These are phyloP conservation scores for Dorcoceras hygrometricum DNA, from an alignment of 257 asterid species.

Conservation along the genomic window DNA sequence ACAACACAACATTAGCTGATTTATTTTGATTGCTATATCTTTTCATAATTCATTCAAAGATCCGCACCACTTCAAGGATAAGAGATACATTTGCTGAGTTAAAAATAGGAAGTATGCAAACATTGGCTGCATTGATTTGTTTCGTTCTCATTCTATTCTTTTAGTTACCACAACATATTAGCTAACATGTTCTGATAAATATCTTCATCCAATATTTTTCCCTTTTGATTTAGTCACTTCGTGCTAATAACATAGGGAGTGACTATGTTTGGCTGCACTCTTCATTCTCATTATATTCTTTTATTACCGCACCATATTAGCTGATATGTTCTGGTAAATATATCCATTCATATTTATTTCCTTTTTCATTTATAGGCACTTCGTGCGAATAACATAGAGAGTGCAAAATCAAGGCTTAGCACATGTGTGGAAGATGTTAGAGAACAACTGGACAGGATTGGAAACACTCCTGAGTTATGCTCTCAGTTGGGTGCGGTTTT, in stretches of 20 bases:
- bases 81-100: not conserved
- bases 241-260: constrained; percentile 82
- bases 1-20: not conserved
- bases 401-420: constrained; percentile 89
- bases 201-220: constrained; percentile 14
- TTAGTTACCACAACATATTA: not conserved
- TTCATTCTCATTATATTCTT: not conserved
- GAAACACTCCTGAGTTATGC: constrained; percentile 80
- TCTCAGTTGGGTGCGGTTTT: constrained; percentile 96
- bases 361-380: constrained; percentile 60
- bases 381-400: constrained; percentile 82
- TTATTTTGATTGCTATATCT: not conserved
- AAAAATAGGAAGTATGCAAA: not conserved
- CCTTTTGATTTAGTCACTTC: constrained; percentile 66
- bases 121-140: not conserved
- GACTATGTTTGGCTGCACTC: constrained; percentile 26
- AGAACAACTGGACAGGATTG: constrained; percentile 69
- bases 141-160: not conserved
- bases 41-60: not conserved
- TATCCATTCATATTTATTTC: constrained; percentile 16
- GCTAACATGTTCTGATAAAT: not conserved
- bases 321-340: not conserved
- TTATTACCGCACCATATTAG: not conserved
- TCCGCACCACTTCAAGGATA: not conserved
- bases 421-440: constrained; percentile 82